Evolutionary conservation across 2,329 filamentous ascomycete species (phyloP).

Genomic region (Pseudopyricularia javanii): DNA sequence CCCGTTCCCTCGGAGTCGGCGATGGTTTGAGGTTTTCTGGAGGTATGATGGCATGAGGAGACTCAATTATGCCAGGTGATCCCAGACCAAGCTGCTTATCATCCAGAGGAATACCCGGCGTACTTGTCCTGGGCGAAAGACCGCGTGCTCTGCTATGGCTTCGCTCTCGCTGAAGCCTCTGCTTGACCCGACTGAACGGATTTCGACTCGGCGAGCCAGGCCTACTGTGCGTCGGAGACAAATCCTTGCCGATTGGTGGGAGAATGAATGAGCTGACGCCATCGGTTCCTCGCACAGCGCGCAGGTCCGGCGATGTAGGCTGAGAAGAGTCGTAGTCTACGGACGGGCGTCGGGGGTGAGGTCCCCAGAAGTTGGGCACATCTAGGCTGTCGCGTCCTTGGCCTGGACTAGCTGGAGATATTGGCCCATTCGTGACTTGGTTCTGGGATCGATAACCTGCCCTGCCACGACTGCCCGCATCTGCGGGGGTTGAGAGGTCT

Average conservation of each 20-base stretch:
- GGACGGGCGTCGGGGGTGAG: constrained; percentile 20
- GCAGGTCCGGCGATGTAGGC: constrained; percentile 40
- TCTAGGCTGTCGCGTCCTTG: constrained; percentile 32
- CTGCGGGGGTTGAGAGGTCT: background rate
- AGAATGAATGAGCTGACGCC: constrained; percentile 33
- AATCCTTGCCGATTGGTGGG: constrained; percentile 42
- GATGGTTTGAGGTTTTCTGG: constrained; percentile 2
- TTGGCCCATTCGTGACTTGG: constrained; percentile 1
- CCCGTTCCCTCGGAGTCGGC: constrained; percentile 12
- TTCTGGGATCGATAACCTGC: background rate
- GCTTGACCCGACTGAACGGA: constrained; percentile 41
- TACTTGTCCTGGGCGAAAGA: constrained; percentile 9
- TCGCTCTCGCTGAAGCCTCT: constrained; percentile 29
- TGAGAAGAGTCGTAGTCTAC: constrained; percentile 31
- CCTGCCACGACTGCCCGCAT: background rate
- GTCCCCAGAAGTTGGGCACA: constrained; percentile 19
- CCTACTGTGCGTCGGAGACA: constrained; percentile 52
- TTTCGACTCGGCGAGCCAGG: constrained; percentile 51
- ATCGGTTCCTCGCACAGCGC: constrained; percentile 25
- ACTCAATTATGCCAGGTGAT: constrained; percentile 1
- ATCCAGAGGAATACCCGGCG: constrained; percentile 16
- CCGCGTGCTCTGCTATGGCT: constrained; percentile 29
- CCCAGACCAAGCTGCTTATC: constrained; percentile 15
- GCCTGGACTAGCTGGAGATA: constrained; percentile 17
- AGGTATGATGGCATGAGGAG: constrained; percentile 1